A percentile compares a stretch with the other conserved stretches of the same genome.
phyloP scores from a whole-genome alignment of 495 filamentous ascomycete species.

The Penicillium herquei region DNA sequence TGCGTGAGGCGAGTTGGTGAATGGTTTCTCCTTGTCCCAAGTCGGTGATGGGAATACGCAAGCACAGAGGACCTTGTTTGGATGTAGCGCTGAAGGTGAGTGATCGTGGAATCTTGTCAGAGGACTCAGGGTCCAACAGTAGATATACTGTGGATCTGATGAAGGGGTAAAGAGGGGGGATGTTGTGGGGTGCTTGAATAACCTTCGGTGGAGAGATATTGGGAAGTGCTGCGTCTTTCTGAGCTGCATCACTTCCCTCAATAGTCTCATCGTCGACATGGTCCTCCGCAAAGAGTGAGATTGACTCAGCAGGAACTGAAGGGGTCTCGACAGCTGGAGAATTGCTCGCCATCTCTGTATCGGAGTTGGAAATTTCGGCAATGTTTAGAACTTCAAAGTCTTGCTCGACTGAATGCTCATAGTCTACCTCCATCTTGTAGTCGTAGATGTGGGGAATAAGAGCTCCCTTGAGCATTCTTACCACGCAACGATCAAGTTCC shows the following conservation, averaged over 20 bases:
- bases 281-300: background rate
- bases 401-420: background rate
- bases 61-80: slow-evolving; percentile 51
- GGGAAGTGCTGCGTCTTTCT: background rate
- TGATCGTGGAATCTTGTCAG: slow-evolving; percentile 41
- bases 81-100: slow-evolving; percentile 57
- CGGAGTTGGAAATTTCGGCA: background rate
- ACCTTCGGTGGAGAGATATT: background rate
- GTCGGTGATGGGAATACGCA: slow-evolving; percentile 60
- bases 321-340: background rate
- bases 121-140: background rate
- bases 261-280: background rate
- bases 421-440: slow-evolving; percentile 6
- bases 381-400: background rate
- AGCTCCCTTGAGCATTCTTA: slow-evolving; percentile 15
- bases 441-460: slow-evolving; percentile 8
- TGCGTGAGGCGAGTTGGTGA: slow-evolving; percentile 67
- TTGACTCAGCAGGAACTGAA: background rate
- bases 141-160: slow-evolving; percentile 10
- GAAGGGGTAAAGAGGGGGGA: slow-evolving; percentile 12
- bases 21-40: slow-evolving; percentile 54
- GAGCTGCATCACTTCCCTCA: background rate
- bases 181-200: slow-evolving; percentile 3
- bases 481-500: slow-evolving; percentile 6
- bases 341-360: background rate